phyloP scores from a whole-genome alignment of 176 grass and related monocot species.

The Hordeum vulgare region MorexV3_pseudomolecules_assembly NC_058520.1:556816582-556817081 shows the following conservation, averaged over 20 bases:
- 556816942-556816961: not conserved
- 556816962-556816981: not conserved
- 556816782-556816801: conserved; percentile 68
- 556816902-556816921: conserved; percentile 76
- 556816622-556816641: conserved; percentile 41
- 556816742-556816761: conserved; percentile 94
- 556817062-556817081: conserved; percentile 26
- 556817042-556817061: conserved; percentile 6
- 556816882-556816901: conserved; percentile 88
- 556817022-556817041: conserved; percentile 9
- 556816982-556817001: not conserved
- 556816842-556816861: conserved; percentile 96
- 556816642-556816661: not conserved
- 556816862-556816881: conserved; percentile 94
- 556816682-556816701: not conserved
- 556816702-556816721: not conserved
- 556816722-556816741: not conserved
- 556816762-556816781: conserved; percentile 93
- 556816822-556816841: conserved; percentile 90
- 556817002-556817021: not conserved
- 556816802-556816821: conserved; percentile 97
- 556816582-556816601: conserved; percentile 87
- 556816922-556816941: conserved; percentile 14
- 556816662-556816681: not conserved
- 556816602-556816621: conserved; percentile 71